phyloP scores from a whole-genome alignment of 164 flowering plant genomes.

The Vitis vinifera region DNA sequence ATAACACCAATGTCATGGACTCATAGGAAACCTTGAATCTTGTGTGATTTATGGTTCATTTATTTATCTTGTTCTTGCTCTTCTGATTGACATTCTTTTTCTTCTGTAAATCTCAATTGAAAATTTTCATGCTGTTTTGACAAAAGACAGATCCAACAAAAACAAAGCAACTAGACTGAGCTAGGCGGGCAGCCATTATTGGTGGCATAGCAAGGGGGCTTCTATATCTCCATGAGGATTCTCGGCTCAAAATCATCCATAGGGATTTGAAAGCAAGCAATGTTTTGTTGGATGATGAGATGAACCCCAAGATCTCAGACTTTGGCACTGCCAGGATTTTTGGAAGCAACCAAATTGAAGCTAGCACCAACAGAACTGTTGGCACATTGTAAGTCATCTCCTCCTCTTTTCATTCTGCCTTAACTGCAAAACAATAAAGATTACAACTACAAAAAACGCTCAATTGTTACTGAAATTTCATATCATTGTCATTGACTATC shows the following conservation, averaged over 20 bases:
- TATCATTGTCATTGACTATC: too few relatives aligned
- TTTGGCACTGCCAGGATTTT: slow-evolving; percentile 50
- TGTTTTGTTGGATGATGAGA: slow-evolving; percentile 34
- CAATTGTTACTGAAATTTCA: too few relatives aligned
- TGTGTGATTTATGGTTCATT: too few relatives aligned
- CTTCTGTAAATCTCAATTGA: too few relatives aligned
- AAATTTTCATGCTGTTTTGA: neutral
- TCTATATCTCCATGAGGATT: slow-evolving; percentile 48
- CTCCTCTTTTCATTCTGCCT: neutral
- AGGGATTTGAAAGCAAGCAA: slow-evolving; percentile 43
- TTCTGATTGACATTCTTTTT: too few relatives aligned
- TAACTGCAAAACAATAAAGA: too few relatives aligned
- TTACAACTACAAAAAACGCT: too few relatives aligned
- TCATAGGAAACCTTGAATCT: too few relatives aligned
- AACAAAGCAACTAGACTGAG: slow-evolving; percentile 29
- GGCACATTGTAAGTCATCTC: slow-evolving; percentile 40
- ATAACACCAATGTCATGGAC: too few relatives aligned
- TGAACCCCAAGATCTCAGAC: slow-evolving; percentile 58
- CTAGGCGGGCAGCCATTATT: slow-evolving; percentile 25
- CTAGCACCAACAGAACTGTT: slow-evolving; percentile 33
- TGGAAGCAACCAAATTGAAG: slow-evolving; percentile 32
- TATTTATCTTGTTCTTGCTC: too few relatives aligned
- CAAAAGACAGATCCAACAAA: slow-evolving; percentile 25
- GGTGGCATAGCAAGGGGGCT: slow-evolving; percentile 41
- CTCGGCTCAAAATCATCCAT: slow-evolving; percentile 41